These are phyloP conservation scores for Colletotrichum destructivum DNA, from an alignment of 2,329 filamentous ascomycete species.

Conservation along the genomic window DNA sequence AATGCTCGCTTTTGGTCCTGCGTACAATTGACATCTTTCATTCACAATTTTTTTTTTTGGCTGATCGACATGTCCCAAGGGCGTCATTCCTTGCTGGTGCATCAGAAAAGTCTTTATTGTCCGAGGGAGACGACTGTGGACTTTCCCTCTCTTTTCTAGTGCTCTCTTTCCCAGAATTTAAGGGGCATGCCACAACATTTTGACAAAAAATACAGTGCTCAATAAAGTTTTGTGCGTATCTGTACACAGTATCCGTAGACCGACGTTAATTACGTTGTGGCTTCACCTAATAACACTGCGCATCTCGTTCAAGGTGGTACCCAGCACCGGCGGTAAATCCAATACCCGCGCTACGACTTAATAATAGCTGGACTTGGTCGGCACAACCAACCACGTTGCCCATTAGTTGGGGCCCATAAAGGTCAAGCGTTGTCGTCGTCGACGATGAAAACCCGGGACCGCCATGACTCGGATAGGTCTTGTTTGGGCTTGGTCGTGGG, in stretches of 20 bases:
- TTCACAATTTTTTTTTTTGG: conserved; percentile 27
- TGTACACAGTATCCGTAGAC: too few species aligned
- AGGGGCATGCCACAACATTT: background rate
- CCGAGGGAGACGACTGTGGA: background rate
- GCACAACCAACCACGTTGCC: conserved; percentile 5
- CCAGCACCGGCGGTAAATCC: conserved; percentile 14
- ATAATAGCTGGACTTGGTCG: background rate
- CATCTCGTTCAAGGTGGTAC: conserved; percentile 6
- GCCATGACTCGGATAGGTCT: conserved; percentile 36
- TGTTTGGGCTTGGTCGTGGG: conserved; percentile 28
- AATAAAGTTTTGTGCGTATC: background rate
- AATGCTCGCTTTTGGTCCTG: conserved; percentile 19
- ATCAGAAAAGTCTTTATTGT: background rate
- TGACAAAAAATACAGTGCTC: background rate
- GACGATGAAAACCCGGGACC: conserved; percentile 32
- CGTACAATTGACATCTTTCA: conserved; percentile 30
- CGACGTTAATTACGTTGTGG: background rate
- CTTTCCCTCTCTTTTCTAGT: background rate
- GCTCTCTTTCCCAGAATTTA: too few species aligned
- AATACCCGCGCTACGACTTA: conserved; percentile 8
- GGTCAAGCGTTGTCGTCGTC: background rate
- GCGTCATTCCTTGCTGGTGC: conserved; percentile 12
- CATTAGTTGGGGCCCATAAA: too few species aligned
- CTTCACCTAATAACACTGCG: background rate
- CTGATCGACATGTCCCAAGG: conserved; percentile 23